Conservation (phyloP, 176 grass and related monocot genomes). For the maize (Zea mays) region Zm-B73-REFERENCE-NAM-5.0 NC_050100.1:79032501-79033000, state of each 20-base stretch:
- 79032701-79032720: slow-evolving; percentile 99
- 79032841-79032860: background rate
- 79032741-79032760: slow-evolving; percentile 1
- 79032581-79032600: slow-evolving; percentile 26
- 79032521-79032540: background rate
- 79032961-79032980: background rate
- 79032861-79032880: background rate
- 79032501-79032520: background rate
- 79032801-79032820: background rate
- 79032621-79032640: slow-evolving; percentile 93
- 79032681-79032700: slow-evolving; percentile 87
- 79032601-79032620: slow-evolving; percentile 82
- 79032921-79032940: slow-evolving; percentile 9
- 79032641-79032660: slow-evolving; percentile 99
- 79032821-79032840: background rate
- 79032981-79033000: background rate
- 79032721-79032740: slow-evolving; percentile 44
- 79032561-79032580: slow-evolving; percentile 25
- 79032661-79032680: slow-evolving; percentile 87
- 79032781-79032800: background rate
- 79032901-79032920: background rate
- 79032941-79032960: slow-evolving; percentile 2
- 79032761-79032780: slow-evolving; percentile 9
- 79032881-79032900: slow-evolving; percentile 3
- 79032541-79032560: slow-evolving; percentile 10